phyloP scores from a whole-genome alignment of 2,329 filamentous ascomycete genomes.

The Nigrospora sphaerica region DNA sequence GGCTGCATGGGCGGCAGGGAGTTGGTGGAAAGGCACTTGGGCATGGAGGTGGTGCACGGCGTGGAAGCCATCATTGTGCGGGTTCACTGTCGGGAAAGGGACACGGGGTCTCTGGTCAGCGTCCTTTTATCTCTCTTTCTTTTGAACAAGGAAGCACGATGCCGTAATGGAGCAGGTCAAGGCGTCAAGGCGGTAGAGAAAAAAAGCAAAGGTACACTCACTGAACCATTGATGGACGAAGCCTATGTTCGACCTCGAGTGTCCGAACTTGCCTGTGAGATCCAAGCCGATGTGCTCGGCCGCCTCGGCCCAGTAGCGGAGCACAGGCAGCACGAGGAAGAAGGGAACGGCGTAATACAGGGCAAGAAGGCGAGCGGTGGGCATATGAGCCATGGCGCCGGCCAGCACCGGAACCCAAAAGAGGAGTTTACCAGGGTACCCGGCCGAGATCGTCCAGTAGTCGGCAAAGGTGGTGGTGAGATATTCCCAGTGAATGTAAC shows the following conservation, averaged over 20 bases:
- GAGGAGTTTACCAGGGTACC: neutral
- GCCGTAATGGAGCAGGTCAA: no score
- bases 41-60: neutral
- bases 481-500: neutral
- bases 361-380: neutral
- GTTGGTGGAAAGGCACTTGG: neutral
- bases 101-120: neutral
- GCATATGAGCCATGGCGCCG: neutral
- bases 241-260: neutral
- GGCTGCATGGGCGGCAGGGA: neutral
- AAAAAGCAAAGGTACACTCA: neutral
- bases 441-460: neutral
- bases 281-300: neutral
- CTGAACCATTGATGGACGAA: neutral
- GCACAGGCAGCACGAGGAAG: neutral
- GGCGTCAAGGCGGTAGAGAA: no score
- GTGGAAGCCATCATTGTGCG: neutral
- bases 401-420: neutral
- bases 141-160: no score
- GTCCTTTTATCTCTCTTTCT: neutral
- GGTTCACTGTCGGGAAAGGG: neutral
- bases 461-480: neutral
- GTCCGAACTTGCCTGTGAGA: neutral
- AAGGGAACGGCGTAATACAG: neutral
- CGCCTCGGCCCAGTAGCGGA: neutral